Evolutionary conservation across 2,329 filamentous ascomycete genomes (phyloP).

Genomic region (Epichloe coenophiala): DNA sequence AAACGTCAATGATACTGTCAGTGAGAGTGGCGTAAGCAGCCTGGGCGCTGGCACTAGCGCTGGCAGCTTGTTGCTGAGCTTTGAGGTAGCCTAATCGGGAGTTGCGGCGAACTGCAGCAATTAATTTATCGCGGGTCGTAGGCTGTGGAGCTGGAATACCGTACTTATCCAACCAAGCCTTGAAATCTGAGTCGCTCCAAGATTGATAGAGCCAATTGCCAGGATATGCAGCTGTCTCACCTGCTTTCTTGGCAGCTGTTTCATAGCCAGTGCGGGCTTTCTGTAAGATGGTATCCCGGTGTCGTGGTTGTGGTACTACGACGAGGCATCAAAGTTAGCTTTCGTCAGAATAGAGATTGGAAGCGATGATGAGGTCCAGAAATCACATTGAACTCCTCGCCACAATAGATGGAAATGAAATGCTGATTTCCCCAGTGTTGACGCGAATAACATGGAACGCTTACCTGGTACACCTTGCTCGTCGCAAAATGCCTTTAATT

Average conservation of each 20-base stretch:
- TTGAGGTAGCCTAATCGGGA: slow-evolving; percentile 65
- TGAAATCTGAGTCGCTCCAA: slow-evolving; percentile 89
- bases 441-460: slow-evolving; percentile 3
- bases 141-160: slow-evolving; percentile 81
- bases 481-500: slow-evolving; percentile 87
- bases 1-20: slow-evolving; percentile 75
- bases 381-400: too few species aligned
- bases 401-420: too few species aligned
- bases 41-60: slow-evolving; percentile 50
- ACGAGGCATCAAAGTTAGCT: background rate
- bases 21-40: slow-evolving; percentile 61
- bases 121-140: slow-evolving; percentile 69
- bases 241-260: slow-evolving; percentile 54
- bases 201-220: slow-evolving; percentile 87
- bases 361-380: background rate
- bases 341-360: background rate
- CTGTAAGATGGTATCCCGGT: slow-evolving; percentile 68
- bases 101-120: slow-evolving; percentile 83
- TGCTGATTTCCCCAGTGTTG: background rate
- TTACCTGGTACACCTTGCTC: slow-evolving; percentile 65
- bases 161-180: slow-evolving; percentile 82
- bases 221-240: slow-evolving; percentile 73
- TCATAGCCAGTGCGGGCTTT: slow-evolving; percentile 75
- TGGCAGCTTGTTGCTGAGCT: slow-evolving; percentile 44
- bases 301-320: slow-evolving; percentile 67